Conservation (phyloP, 345 rosid species). For the Bruguiera sexangula region DNA sequence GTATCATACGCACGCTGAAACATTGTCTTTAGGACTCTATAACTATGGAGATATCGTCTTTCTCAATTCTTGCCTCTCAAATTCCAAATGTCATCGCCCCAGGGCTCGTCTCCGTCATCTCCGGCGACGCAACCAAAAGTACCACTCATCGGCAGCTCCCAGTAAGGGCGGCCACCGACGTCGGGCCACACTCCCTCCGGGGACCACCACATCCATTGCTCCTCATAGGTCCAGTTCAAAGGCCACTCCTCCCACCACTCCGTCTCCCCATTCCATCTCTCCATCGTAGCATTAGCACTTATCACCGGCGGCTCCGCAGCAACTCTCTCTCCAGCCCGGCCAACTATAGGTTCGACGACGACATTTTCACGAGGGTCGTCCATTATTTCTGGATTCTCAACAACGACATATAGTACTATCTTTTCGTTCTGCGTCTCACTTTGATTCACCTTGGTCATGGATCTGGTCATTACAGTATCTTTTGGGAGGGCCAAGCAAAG, state of each 20-base stretch:
- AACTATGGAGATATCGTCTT: neutral
- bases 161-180: neutral
- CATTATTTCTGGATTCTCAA: too few relatives aligned
- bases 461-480: neutral
- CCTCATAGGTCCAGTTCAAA: constrained; percentile 9
- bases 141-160: neutral
- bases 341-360: too few relatives aligned
- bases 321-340: too few relatives aligned
- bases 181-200: neutral
- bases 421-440: too few relatives aligned
- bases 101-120: neutral
- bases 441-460: neutral
- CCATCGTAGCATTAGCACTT: neutral
- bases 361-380: too few relatives aligned
- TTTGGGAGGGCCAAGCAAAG: neutral
- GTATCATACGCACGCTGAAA: too few relatives aligned
- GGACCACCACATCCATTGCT: constrained; percentile 8
- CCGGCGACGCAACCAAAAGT: neutral
- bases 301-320: too few relatives aligned
- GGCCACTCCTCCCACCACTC: constrained; percentile 18
- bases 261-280: neutral
- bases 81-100: constrained; percentile 5
- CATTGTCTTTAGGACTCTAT: too few relatives aligned
- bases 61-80: neutral
- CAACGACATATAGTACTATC: too few relatives aligned